A percentile compares a stretch with the other conserved stretches of the same genome.
Evolutionary conservation across 2,329 filamentous ascomycete genomes (phyloP).

Genomic region (Curvularia sp.): DNA sequence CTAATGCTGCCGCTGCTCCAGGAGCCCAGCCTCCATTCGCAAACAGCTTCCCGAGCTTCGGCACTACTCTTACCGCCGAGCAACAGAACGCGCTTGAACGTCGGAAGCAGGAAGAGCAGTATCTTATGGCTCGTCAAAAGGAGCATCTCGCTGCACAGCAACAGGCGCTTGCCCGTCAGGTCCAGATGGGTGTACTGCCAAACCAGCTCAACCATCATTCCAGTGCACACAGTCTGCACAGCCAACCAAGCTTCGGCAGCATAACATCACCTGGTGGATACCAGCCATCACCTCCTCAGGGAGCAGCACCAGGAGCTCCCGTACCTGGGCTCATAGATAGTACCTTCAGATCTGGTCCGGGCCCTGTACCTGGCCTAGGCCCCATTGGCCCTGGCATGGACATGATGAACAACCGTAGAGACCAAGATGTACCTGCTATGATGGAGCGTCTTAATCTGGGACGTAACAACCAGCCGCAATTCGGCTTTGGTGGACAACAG

Average conservation of each 20-base stretch:
- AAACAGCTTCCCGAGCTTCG: conserved; percentile 93
- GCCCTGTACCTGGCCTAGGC: conserved; percentile 51
- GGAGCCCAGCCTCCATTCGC: conserved; percentile 80
- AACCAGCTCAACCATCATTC: conserved; percentile 86
- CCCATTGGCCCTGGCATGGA: conserved; percentile 56
- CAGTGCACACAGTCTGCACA: conserved; percentile 93
- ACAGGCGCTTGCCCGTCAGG: conserved; percentile 73
- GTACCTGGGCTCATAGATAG: conserved; percentile 75
- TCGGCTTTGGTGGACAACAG: conserved; percentile 59
- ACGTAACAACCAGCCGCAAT: conserved; percentile 59
- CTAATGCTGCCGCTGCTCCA: conserved; percentile 46
- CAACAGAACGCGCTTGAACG: conserved; percentile 97
- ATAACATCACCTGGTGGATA: conserved; percentile 85
- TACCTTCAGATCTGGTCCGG: conserved; percentile 50
- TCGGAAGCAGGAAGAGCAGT: conserved; percentile 97
- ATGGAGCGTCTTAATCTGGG: conserved; percentile 71
- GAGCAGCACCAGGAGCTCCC: conserved; percentile 52
- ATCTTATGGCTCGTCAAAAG: conserved; percentile 93
- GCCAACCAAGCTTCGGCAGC: conserved; percentile 94
- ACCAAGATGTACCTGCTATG: conserved; percentile 72
- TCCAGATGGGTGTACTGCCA: conserved; percentile 64
- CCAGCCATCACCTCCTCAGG: conserved; percentile 65
- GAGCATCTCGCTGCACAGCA: conserved; percentile 91
- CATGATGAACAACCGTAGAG: conserved; percentile 59
- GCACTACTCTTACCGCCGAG: conserved; percentile 92